A percentile compares a stretch with the other conserved stretches of the same genome.
Conservation (phyloP, 768 basidiomycete genomes). For the Tulasnella sp. region DNA sequence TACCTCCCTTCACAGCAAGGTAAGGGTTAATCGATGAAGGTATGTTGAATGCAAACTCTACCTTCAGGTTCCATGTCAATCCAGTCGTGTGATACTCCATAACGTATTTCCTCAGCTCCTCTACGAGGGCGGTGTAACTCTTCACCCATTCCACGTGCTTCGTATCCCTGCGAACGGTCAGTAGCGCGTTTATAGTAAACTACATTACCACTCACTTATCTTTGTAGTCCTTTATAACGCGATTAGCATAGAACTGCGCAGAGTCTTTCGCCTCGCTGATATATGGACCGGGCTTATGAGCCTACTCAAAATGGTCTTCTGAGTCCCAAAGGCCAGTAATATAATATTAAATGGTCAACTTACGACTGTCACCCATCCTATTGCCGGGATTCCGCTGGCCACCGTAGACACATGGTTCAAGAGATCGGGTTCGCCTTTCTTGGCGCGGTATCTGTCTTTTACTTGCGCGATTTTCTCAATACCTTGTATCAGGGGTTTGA, state of each 20-base stretch:
- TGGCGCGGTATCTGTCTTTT: constrained; percentile 77
- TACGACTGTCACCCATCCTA: constrained; percentile 83
- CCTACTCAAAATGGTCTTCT: constrained; percentile 24
- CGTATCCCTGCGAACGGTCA: constrained; percentile 46
- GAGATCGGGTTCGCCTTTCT: constrained; percentile 48
- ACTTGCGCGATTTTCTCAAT: constrained; percentile 66
- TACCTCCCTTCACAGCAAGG: background rate
- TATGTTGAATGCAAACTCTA: constrained; percentile 24
- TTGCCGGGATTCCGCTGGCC: constrained; percentile 66
- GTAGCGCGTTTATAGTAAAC: background rate
- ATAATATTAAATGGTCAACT: constrained; percentile 24
- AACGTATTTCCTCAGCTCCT: constrained; percentile 71
- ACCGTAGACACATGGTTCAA: constrained; percentile 66
- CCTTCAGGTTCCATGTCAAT: constrained; percentile 78
- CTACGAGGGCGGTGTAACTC: constrained; percentile 53
- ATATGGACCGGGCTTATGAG: constrained; percentile 69
- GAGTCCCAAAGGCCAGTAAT: background rate
- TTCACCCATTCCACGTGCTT: constrained; percentile 85
- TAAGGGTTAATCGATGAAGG: background rate
- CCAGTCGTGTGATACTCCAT: constrained; percentile 79
- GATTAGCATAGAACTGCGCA: constrained; percentile 76
- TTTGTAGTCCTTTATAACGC: constrained; percentile 84
- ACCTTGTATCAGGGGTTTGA: constrained; percentile 55
- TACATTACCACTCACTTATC: constrained; percentile 53
- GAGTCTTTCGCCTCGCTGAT: constrained; percentile 78